Evolutionary conservation across 805 yeast genomes (phyloP).

Genomic region (Scheffersomyces coipomensis): DNA sequence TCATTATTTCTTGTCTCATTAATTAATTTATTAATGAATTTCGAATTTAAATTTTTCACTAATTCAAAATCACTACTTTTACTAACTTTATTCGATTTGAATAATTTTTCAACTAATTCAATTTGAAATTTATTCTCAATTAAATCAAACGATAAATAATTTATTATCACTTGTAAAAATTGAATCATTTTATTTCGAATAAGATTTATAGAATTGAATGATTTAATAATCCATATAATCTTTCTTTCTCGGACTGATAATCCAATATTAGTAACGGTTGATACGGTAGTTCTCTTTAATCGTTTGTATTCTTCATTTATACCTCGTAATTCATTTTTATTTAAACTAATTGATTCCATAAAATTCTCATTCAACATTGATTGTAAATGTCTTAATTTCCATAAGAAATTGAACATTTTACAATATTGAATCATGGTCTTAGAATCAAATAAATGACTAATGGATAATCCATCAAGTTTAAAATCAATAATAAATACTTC

Average conservation of each 20-base stretch:
- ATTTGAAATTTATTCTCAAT: conserved; percentile 40
- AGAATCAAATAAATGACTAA: conserved; percentile 45
- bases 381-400: conserved; percentile 70
- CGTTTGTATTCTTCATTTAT: conserved; percentile 9
- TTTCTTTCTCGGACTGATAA: conserved; percentile 19
- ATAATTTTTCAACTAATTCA: conserved; percentile 20
- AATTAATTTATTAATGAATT: conserved; percentile 1
- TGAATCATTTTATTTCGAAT: conserved; percentile 38
- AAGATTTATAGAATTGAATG: conserved; percentile 33
- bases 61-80: conserved; percentile 3
- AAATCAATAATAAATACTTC: conserved; percentile 89
- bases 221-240: conserved; percentile 26
- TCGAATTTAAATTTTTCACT: conserved; percentile 2
- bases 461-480: conserved; percentile 52
- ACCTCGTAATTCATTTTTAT: conserved; percentile 22
- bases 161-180: conserved; percentile 39
- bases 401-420: conserved; percentile 78
- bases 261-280: conserved; percentile 15
- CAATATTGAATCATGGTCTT: conserved; percentile 45
- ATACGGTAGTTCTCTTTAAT: conserved; percentile 18
- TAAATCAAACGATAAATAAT: conserved; percentile 45
- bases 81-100: conserved; percentile 11
- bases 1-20: conserved; percentile 2
- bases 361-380: conserved; percentile 43
- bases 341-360: conserved; percentile 23